Conservation (phyloP, 164 flowering plant genomes). For the Piper betle region DNA sequence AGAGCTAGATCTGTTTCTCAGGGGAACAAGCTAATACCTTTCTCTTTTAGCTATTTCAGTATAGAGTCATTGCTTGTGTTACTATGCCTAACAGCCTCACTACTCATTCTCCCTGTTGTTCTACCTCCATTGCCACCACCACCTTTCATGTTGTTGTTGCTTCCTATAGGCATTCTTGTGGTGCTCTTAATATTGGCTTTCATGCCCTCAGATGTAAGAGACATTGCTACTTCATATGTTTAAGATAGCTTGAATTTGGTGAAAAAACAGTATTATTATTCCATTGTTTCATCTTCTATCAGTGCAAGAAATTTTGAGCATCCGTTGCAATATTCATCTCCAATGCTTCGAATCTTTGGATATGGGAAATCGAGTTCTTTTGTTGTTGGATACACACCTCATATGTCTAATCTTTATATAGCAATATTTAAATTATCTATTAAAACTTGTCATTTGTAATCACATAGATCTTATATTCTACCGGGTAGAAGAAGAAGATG, state of each 20-base stretch:
- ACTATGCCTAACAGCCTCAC: conserved; percentile 44
- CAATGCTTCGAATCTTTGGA: no score
- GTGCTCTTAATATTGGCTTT: conserved; percentile 62
- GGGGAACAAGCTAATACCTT: conserved; percentile 15
- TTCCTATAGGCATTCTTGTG: conserved; percentile 59
- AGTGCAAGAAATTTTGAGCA: no score
- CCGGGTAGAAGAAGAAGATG: no score
- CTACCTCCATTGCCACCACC: conserved; percentile 94
- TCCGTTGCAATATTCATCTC: no score
- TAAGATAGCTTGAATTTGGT: conserved; percentile 7
- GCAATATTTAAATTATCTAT: no score
- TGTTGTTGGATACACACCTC: no score
- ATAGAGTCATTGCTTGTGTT: conserved; percentile 50
- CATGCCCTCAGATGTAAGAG: conserved; percentile 47
- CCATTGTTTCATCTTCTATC: no score
- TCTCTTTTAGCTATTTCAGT: conserved; percentile 40
- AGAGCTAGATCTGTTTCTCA: conserved; percentile 12
- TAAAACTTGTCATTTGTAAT: no score
- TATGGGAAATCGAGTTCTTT: no score
- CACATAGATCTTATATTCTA: no score
- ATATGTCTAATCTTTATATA: no score
- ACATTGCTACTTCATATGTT: conserved; percentile 30
- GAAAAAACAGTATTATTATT: no score
- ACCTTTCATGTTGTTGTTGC: conserved; percentile 64
- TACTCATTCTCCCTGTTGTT: conserved; percentile 63